Evolutionary conservation across 805 yeast genomes (phyloP), one percentile per base, ranked within the genome.

Genomic region (Candida khao-thaluensis): DNA sequence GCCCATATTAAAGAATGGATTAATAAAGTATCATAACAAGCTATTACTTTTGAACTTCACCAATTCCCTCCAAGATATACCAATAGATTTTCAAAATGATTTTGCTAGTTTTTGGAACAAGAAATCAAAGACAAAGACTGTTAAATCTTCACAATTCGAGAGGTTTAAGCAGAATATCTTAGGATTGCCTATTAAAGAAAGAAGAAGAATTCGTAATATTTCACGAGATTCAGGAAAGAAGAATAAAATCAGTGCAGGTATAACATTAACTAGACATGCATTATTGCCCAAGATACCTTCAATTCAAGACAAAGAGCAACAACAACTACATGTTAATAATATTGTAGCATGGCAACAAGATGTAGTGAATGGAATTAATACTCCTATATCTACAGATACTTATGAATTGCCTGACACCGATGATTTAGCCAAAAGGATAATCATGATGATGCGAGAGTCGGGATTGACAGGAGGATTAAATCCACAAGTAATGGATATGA

Each of bases 301-400:
- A 55, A 80, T 76, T 27, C 75, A 74, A 40, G 77, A 69, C 38
- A 65, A 61, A 41, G 72, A 63, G 38, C 70, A 69, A 44, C 74
- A 65, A 45, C 73, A 60, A 43, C 49, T 60, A 35, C 72, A 66
- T 39, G 72, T 67, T 20, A 68, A 66, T 39, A 77, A 76, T 49
- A 74, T 86, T 23, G 74, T 81, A 21, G 83, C 83, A 50, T 89
- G 96, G 91, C 87, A 95, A 16, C 96, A 90, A 59, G 98, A 93
- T 55, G 86, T 93, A 12, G 74, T 83, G 38, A 89, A 83, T 53
- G 95, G 93, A 3, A 76, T 87, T 40, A 88, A 85, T 49, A 77
- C 93, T 1, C 91, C 93, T 4, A 69, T 90, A 24, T 76, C 91
- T 2, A 69, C 85, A 1, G 95, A 91, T 49, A 70, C 77, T 25